Conservation (phyloP, 2,329 filamentous ascomycete species). For the Dactylella cylindrospora region DNA sequence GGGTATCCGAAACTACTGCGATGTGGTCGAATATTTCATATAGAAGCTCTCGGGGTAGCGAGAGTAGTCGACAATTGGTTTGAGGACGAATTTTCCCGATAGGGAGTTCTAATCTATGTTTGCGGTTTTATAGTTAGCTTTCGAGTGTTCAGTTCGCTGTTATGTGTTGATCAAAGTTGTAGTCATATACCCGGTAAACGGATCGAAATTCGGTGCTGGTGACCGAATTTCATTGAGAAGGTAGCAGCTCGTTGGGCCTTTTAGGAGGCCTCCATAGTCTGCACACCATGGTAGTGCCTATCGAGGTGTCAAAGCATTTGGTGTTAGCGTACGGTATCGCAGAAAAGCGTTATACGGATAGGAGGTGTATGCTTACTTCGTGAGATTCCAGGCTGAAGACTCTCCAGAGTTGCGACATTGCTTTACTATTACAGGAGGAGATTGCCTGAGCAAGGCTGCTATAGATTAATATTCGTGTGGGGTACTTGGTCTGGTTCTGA, state of each 20-base stretch:
- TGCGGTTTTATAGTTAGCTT: not conserved
- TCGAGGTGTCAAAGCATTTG: not conserved
- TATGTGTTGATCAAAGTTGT: not conserved
- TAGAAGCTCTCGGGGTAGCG: constrained; percentile 21
- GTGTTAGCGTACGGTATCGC: not conserved
- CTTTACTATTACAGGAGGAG: too few species aligned
- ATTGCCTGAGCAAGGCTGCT: too few species aligned
- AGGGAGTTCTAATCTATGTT: constrained; percentile 15
- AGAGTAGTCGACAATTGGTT: constrained; percentile 10
- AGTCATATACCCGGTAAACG: constrained; percentile 11
- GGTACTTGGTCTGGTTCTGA: not conserved
- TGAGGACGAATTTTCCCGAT: constrained; percentile 6
- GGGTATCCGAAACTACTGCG: constrained; percentile 4
- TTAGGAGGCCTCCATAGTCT: constrained; percentile 7
- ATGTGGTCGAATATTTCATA: constrained; percentile 10
- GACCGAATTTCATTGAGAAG: constrained; percentile 27
- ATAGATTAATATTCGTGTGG: not conserved
- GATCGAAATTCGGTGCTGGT: constrained; percentile 18
- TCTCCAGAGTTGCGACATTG: constrained; percentile 13
- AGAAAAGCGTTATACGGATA: not conserved
- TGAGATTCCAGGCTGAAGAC: constrained; percentile 18
- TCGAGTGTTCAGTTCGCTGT: not conserved
- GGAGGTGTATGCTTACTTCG: constrained; percentile 5
- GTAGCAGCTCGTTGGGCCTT: constrained; percentile 9
- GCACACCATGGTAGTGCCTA: constrained; percentile 33